These are phyloP conservation scores for Boechera divaricarpa DNA, from an alignment of 345 rosid genomes.

Conservation along the genomic window DNA sequence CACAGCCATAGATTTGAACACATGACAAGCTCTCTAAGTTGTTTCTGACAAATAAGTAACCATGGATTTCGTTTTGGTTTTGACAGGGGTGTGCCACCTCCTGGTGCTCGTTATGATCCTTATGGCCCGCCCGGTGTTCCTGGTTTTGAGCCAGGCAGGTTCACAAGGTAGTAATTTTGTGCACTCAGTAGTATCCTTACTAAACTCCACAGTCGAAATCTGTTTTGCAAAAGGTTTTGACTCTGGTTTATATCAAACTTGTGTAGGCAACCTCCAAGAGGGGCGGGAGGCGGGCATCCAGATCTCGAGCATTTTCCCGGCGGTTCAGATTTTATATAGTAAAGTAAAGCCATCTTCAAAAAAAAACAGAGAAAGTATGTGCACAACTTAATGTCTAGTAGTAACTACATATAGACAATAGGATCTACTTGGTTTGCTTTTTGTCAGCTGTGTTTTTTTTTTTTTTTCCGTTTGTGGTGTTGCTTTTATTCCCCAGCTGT, in stretches of 20 bases:
- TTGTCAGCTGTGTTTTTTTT: background rate
- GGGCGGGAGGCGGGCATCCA: conserved; percentile 70
- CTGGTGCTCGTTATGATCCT: conserved; percentile 96
- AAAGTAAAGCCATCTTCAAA: conserved; percentile 5
- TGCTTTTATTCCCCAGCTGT: conserved; percentile 7
- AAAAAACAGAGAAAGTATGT: background rate
- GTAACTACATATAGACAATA: background rate
- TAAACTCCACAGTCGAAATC: background rate
- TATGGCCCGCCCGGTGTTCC: conserved; percentile 86
- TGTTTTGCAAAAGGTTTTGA: conserved; percentile 16
- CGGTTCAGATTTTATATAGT: conserved; percentile 64
- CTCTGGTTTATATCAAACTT: conserved; percentile 1
- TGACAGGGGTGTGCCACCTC: conserved; percentile 82
- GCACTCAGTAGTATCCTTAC: background rate
- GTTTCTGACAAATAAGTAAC: background rate
- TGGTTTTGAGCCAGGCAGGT: conserved; percentile 79
- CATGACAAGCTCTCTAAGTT: background rate
- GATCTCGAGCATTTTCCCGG: conserved; percentile 69
- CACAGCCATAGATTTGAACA: conserved; percentile 7
- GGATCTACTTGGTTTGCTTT: conserved; percentile 10
- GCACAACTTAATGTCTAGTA: conserved; percentile 3
- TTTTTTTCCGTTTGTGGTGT: background rate
- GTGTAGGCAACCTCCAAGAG: conserved; percentile 59
- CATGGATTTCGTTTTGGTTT: background rate
- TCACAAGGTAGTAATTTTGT: conserved; percentile 58